Conservation (phyloP, 116 monocot genomes). For the Posidonia oceanica region DNA sequence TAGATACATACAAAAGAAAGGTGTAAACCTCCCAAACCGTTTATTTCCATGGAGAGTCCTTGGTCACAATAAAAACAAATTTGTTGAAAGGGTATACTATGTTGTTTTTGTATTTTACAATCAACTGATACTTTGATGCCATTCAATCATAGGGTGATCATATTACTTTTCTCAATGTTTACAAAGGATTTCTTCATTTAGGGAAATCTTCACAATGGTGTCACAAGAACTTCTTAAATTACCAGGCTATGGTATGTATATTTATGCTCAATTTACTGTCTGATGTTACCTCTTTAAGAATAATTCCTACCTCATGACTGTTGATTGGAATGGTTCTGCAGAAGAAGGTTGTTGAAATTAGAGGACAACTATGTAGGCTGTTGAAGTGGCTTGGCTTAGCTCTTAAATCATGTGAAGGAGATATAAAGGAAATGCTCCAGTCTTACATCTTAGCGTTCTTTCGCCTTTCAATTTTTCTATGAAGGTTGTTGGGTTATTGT, state of each 20-base stretch:
- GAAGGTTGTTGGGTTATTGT: too few species aligned
- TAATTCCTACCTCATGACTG: not conserved
- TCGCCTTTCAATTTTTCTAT: not conserved
- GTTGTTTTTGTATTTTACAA: too few species aligned
- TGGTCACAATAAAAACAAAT: too few species aligned
- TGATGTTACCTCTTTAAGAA: not conserved
- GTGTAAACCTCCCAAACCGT: too few species aligned
- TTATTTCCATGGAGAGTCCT: too few species aligned
- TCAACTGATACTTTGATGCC: not conserved
- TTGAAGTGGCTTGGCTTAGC: constrained; percentile 62
- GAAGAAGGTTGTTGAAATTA: constrained; percentile 92
- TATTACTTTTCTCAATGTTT: constrained; percentile 79
- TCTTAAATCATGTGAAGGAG: constrained; percentile 75
- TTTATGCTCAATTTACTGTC: constrained; percentile 1
- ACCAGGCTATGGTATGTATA: constrained; percentile 83
- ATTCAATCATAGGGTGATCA: constrained; percentile 71
- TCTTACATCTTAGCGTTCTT: constrained; percentile 1
- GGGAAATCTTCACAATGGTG: constrained; percentile 94
- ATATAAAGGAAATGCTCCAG: constrained; percentile 47
- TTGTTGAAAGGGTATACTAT: too few species aligned
- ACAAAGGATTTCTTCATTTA: constrained; percentile 77
- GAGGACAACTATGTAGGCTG: constrained; percentile 67
- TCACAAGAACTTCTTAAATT: constrained; percentile 85
- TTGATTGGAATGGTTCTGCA: constrained; percentile 21
- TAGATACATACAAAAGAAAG: too few species aligned